A percentile compares a stretch with the other conserved stretches of the same genome.
These are phyloP conservation scores for Talaromyces piceae DNA, from an alignment of 2,329 filamentous ascomycete genomes.

Conservation along the genomic window DNA sequence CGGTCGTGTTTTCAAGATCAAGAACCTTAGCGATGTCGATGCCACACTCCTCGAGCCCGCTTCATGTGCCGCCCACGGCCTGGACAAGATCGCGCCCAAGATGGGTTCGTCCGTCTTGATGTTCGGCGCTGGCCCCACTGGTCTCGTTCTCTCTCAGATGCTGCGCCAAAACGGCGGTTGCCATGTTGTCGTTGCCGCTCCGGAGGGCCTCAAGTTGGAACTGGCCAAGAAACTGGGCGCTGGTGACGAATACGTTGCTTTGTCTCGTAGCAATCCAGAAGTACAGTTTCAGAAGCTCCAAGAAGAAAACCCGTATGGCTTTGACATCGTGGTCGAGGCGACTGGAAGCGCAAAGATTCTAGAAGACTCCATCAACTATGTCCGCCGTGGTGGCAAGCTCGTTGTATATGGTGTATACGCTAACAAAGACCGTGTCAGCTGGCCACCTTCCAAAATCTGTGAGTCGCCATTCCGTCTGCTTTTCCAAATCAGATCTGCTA, in stretches of 20 bases:
- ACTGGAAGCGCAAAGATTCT: constrained; percentile 63
- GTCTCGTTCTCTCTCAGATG: constrained; percentile 55
- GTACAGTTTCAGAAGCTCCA: constrained; percentile 57
- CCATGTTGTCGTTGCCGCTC: constrained; percentile 62
- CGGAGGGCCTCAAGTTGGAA: constrained; percentile 63
- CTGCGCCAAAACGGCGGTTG: constrained; percentile 60
- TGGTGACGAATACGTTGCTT: constrained; percentile 42
- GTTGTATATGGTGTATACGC: constrained; percentile 67
- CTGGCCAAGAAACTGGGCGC: constrained; percentile 47
- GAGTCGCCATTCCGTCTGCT: constrained; percentile 29
- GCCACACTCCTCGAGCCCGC: constrained; percentile 62
- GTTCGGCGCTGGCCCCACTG: constrained; percentile 62
- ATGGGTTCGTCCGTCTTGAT: constrained; percentile 57
- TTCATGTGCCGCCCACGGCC: constrained; percentile 60
- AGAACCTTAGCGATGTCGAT: constrained; percentile 58
- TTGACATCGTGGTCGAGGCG: constrained; percentile 65
- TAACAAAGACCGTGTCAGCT: constrained; percentile 54
- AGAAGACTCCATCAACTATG: constrained; percentile 64
- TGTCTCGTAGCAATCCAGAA: constrained; percentile 44
- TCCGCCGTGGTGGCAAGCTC: constrained; percentile 62
- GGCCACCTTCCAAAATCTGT: constrained; percentile 67
- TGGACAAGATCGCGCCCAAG: constrained; percentile 61
- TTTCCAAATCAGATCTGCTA: background rate
- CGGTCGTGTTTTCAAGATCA: constrained; percentile 56
- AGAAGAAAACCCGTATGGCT: constrained; percentile 61